A percentile compares a stretch with the other conserved stretches of the same genome.
Conservation (phyloP, 305 asterid species). For the Solanum chacoense region DNA sequence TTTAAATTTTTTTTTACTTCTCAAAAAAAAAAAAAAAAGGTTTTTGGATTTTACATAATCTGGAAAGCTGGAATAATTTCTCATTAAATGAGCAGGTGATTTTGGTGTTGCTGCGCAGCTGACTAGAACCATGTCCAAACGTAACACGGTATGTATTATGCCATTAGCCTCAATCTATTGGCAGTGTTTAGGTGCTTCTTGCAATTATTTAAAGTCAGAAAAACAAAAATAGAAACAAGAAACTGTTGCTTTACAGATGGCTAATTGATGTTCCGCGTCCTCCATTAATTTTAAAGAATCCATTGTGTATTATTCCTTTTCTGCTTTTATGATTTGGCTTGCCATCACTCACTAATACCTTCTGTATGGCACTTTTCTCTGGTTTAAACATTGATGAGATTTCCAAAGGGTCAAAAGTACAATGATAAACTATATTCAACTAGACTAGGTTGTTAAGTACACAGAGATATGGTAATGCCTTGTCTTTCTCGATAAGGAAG, state of each 20-base stretch:
- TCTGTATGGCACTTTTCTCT: not conserved
- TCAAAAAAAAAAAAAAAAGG: not conserved
- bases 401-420: not conserved
- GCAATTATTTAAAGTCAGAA: not conserved
- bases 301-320: not conserved
- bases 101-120: constrained; percentile 99
- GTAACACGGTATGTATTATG: constrained; percentile 62
- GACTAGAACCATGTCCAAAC: constrained; percentile 98
- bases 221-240: not conserved
- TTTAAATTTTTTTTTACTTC: not conserved
- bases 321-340: not conserved
- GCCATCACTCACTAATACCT: not conserved
- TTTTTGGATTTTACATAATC: not conserved
- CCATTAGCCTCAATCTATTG: not conserved
- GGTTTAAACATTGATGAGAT: not conserved
- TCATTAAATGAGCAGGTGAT: constrained; percentile 57
- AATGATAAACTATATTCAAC: not conserved
- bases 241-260: not conserved
- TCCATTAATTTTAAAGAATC: not conserved
- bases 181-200: not conserved
- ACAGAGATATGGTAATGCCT: not conserved
- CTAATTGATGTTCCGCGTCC: not conserved
- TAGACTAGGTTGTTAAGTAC: not conserved
- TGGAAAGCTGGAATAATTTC: constrained; percentile 4
- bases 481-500: not conserved